Evolutionary conservation across 2,329 filamentous ascomycete species (phyloP), one percentile per base, ranked within the genome.

Genomic region (Botryotinia narcissicola): DNA sequence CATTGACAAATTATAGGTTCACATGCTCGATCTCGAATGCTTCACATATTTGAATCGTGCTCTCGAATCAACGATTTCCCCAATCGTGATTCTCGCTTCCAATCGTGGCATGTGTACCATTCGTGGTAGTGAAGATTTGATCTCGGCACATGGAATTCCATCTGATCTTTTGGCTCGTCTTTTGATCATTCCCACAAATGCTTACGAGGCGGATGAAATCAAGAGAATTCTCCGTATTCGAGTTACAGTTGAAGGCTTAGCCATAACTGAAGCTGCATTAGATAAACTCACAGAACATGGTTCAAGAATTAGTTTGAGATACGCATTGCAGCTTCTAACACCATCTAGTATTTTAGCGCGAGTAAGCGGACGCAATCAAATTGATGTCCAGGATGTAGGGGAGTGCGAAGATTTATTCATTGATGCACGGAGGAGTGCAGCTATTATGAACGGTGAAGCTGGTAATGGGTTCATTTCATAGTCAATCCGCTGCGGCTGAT

Each of bases 1-100:
- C 37, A 71, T 48, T 71, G 22, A 70, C 54, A 59, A 81, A 78
- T 74, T 76, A 72, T 79, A 97, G 94, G 95, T 97, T 75, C 95
- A 99, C 86, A 99, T 99, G 96, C 94, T 99, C 79, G 96, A 99
- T 83, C 92, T 99, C 78, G 96, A 99, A 86, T 97, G 95, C 86
- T 99, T 98, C 85, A 98, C 96, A 78, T 99, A 98, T 84, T 91
- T 99, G 81, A 98, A 98, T 87, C 93, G 95, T 81, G 96, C 96
- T n/a, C 88, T 99, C 78, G 96, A 99, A 87, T 95, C 93, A 73
- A 89, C 91, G 77, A 97, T 99, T 80, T 95, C 95, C 2, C 96
- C 96, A 73, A 97, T 99, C 80, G 96, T 99, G 75, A 96, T 99
- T 78, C 91, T 99, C 75, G 96, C 96, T 74, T 98, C 96, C 60